phyloP scores from a whole-genome alignment of 1,284 basidiomycete genomes.

The Trichosporon ovoides region DNA sequence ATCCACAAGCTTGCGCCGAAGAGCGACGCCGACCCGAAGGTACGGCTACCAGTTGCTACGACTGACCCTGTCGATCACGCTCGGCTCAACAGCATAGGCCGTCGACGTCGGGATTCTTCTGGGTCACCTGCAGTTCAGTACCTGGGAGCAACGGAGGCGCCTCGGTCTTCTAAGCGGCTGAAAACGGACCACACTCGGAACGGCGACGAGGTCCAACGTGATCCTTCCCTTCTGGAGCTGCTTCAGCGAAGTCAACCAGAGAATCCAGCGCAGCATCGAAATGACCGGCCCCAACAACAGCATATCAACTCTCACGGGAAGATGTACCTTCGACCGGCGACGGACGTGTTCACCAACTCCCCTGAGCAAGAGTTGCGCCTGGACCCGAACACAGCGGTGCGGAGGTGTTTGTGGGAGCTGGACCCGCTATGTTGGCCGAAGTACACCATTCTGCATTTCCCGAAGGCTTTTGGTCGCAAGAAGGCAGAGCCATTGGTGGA shows the following conservation, averaged over 20 bases:
- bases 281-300: neutral
- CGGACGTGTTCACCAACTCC: neutral
- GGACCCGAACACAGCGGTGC: neutral
- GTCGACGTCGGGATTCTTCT: neutral
- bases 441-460: neutral
- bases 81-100: neutral
- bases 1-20: neutral
- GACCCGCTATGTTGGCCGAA: neutral
- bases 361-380: neutral
- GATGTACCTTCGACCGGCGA: neutral
- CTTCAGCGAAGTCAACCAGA: too few relatives aligned
- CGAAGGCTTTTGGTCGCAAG: neutral
- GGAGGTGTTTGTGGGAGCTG: neutral
- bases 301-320: neutral
- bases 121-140: neutral
- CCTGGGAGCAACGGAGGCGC: neutral
- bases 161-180: neutral
- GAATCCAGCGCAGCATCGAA: neutral
- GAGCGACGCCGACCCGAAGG: too few relatives aligned
- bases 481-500: neutral
- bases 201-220: too few relatives aligned
- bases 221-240: too few relatives aligned
- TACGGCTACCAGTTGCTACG: too few relatives aligned
- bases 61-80: too few relatives aligned
- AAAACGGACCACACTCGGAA: neutral